phyloP scores from a whole-genome alignment of 2,329 filamentous ascomycete species.

The Hortaea werneckii region DNA sequence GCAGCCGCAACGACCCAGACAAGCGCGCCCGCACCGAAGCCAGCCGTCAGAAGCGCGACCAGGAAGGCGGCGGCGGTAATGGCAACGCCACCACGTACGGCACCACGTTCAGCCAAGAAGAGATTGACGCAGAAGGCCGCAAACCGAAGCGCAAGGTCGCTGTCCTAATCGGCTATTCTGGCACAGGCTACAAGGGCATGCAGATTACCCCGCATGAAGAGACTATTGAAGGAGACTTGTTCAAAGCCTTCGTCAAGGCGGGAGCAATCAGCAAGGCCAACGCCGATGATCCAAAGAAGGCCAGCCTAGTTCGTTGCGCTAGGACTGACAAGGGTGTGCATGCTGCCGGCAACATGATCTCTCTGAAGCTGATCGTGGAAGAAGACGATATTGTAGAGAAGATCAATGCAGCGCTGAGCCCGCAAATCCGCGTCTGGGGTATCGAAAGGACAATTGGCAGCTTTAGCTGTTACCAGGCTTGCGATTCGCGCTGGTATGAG shows the following conservation, averaged over 20 bases:
- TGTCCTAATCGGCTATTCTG: slow-evolving; percentile 89
- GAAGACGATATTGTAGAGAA: slow-evolving; percentile 77
- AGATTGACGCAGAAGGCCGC: slow-evolving; percentile 78
- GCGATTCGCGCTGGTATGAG: slow-evolving; percentile 94
- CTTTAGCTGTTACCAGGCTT: slow-evolving; percentile 91
- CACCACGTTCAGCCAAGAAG: slow-evolving; percentile 55
- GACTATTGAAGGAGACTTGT: slow-evolving; percentile 93
- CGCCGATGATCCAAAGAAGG: slow-evolving; percentile 93
- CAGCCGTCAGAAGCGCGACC: slow-evolving; percentile 34
- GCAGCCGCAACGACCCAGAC: slow-evolving; percentile 37
- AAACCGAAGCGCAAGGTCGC: slow-evolving; percentile 93
- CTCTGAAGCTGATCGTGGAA: slow-evolving; percentile 89
- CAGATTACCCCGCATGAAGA: slow-evolving; percentile 62
- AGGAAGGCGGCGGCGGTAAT: slow-evolving; percentile 33
- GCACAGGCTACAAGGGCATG: slow-evolving; percentile 95
- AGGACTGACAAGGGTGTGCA: slow-evolving; percentile 97
- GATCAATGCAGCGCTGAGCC: slow-evolving; percentile 76
- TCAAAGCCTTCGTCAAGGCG: slow-evolving; percentile 80
- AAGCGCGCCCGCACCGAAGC: slow-evolving; percentile 35
- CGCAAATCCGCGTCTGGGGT: slow-evolving; percentile 92
- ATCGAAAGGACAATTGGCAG: slow-evolving; percentile 79
- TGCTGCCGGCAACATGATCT: slow-evolving; percentile 90
- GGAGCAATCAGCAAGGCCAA: slow-evolving; percentile 95
- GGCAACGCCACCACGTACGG: slow-evolving; percentile 27
- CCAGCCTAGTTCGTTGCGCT: slow-evolving; percentile 83